Evolutionary conservation across 495 filamentous ascomycete genomes (phyloP).

Genomic region (Penicillium goetzii): DNA sequence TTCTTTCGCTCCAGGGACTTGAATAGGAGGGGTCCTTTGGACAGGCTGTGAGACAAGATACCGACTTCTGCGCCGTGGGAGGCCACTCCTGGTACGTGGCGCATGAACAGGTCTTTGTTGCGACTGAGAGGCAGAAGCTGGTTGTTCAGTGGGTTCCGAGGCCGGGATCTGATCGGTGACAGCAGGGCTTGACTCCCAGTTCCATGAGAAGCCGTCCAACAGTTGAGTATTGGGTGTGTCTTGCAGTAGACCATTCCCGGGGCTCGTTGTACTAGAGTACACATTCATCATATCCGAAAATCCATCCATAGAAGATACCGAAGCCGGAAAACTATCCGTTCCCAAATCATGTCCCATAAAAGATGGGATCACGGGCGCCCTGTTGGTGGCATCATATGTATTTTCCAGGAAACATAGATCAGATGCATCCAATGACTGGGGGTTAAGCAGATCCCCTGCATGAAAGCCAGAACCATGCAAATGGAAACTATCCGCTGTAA

Average conservation of each 20-base stretch:
- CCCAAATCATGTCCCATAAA: background rate
- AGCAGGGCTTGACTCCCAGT: background rate
- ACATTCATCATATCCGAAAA: constrained; percentile 9
- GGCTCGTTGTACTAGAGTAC: background rate
- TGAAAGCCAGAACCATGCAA: background rate
- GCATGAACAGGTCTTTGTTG: background rate
- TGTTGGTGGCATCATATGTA: background rate
- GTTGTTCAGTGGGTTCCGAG: background rate
- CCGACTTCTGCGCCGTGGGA: constrained; percentile 18
- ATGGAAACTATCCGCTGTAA: background rate
- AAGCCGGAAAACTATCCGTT: background rate
- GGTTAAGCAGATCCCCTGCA: background rate
- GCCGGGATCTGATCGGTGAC: background rate
- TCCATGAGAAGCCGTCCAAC: background rate
- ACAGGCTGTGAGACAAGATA: constrained; percentile 18
- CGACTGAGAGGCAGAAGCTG: background rate
- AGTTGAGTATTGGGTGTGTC: background rate
- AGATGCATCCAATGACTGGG: background rate
- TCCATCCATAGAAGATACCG: constrained; percentile 2
- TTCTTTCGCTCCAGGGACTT: background rate
- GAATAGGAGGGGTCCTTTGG: constrained; percentile 8
- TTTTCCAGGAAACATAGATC: background rate
- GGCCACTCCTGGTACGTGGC: background rate
- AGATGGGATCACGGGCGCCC: background rate
- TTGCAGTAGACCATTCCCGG: background rate